These are phyloP conservation scores for Apophysomyces elegans DNA, from an alignment of 371 early-diverging fungal genomes.

Conservation along the genomic window DNA sequence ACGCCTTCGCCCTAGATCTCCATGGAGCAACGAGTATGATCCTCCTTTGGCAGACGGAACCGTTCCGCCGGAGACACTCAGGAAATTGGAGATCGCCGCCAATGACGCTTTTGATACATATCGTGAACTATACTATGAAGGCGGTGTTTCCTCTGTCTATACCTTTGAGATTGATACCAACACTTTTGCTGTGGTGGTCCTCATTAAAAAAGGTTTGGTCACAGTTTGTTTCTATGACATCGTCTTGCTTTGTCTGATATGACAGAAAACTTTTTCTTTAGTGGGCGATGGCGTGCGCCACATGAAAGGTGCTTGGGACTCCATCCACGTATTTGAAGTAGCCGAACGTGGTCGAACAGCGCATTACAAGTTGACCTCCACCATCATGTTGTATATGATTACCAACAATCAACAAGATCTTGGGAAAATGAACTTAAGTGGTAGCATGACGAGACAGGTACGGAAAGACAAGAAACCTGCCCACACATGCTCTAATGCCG, in stretches of 20 bases:
- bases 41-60: slow-evolving; percentile 84
- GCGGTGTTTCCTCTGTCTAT: slow-evolving; percentile 96
- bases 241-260: too few relatives aligned
- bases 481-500: not conserved
- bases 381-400: slow-evolving; percentile 91
- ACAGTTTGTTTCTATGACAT: not conserved
- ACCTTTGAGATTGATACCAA: slow-evolving; percentile 68
- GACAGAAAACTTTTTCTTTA: slow-evolving; percentile 18
- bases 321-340: slow-evolving; percentile 97
- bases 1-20: slow-evolving; percentile 66
- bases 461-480: not conserved
- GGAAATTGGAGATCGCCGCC: slow-evolving; percentile 89
- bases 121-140: slow-evolving; percentile 95
- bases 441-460: slow-evolving; percentile 93
- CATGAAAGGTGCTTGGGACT: slow-evolving; percentile 97
- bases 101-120: slow-evolving; percentile 97
- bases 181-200: slow-evolving; percentile 93
- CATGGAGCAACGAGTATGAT: slow-evolving; percentile 96
- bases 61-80: slow-evolving; percentile 77
- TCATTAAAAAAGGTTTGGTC: slow-evolving; percentile 91
- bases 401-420: slow-evolving; percentile 63
- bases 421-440: slow-evolving; percentile 87
- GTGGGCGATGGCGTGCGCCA: slow-evolving; percentile 69
- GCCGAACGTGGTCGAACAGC: slow-evolving; percentile 83
- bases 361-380: slow-evolving; percentile 93